These are phyloP conservation scores for Beauveria asiatica DNA, from an alignment of 2,329 filamentous ascomycete species.

Conservation along the genomic window DNA sequence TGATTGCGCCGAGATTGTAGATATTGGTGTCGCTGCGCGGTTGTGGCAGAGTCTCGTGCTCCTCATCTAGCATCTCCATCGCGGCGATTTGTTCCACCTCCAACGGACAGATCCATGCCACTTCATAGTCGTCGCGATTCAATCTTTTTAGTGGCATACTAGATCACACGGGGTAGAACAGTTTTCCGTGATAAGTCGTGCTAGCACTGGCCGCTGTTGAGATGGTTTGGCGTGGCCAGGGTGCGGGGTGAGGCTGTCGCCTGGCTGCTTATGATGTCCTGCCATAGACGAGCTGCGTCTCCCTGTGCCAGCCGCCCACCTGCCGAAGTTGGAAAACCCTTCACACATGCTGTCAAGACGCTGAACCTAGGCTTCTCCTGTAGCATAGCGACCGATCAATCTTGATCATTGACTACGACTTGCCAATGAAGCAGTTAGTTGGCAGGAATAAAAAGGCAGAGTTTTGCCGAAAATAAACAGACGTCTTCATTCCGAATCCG, in stretches of 20 bases:
- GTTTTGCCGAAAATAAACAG: too few relatives aligned
- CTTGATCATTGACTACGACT: too few relatives aligned
- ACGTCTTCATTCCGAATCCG: neutral
- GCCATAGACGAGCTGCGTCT: neutral
- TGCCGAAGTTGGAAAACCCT: neutral
- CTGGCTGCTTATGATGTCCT: neutral
- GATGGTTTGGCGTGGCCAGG: neutral
- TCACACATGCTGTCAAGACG: neutral
- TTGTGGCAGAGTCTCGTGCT: constrained; percentile 13
- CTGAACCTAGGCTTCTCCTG: neutral
- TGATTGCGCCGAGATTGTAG: constrained; percentile 23
- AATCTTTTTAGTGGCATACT: constrained; percentile 13
- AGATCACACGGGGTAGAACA: constrained; percentile 13
- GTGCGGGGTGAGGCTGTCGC: neutral
- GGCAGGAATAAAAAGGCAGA: too few relatives aligned
- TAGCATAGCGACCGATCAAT: neutral
- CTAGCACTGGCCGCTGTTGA: neutral
- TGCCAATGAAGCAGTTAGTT: too few relatives aligned
- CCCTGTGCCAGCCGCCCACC: neutral
- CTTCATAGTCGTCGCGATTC: constrained; percentile 16
- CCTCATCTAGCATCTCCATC: constrained; percentile 19
- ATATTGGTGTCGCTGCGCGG: constrained; percentile 12
- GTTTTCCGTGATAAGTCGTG: neutral
- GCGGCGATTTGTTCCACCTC: constrained; percentile 20
- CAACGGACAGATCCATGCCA: constrained; percentile 23